Evolutionary conservation across 2,329 filamentous ascomycete genomes (phyloP), one percentile per base, ranked within the genome.

Genomic region (Ophiosphaerella korrae): DNA sequence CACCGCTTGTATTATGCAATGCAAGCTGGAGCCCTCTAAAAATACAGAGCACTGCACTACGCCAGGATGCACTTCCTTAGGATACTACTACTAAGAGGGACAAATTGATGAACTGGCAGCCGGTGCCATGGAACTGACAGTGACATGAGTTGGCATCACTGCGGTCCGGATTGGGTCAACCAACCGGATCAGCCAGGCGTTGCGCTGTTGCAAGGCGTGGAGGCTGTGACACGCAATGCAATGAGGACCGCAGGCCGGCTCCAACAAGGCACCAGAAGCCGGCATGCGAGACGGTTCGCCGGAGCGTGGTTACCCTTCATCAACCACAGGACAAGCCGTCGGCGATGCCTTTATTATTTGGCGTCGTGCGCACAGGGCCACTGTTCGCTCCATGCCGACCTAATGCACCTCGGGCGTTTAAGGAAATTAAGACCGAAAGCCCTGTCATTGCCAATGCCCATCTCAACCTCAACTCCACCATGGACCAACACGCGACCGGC

Each of bases 331-430:
- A 43, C 47, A 21, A 42, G 48, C 49, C 58, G 55, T 58, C 48
- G 55, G 55, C 49, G 45, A 54, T 56, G 62, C 55, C 55, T 55
- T 67, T 57, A 29, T 58, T 58, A 57, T 57, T 57, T 53, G 31
- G 53, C 55, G 53, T 56, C 58, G 59, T 62, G 51, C 56, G 68
- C 63, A 69, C 66, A 67, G 69, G 66, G 69, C 66, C 62, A 60
- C 61, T 65, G 67, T 68, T 66, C 67, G 64, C 60, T 61, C 36
- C 33, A 49, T 41, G 42, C 35, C 43, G 24, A 41, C 62, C 68
- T 71, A 67, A 72, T 72, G 71, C 70, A 67, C 57, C 54, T 69
- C 63, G 63, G 66, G 62, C 60, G 54, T 66, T 66, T 66, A 54
- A 21, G 58, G 55, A 60, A 51, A 65, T 66, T 67, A 53, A 57